Percentiles rank a stretch among this genome's conserved stretches.
These are phyloP conservation scores for Begonia fuchsioides DNA, from an alignment of 306 rosid genomes.

Conservation along the genomic window DNA sequence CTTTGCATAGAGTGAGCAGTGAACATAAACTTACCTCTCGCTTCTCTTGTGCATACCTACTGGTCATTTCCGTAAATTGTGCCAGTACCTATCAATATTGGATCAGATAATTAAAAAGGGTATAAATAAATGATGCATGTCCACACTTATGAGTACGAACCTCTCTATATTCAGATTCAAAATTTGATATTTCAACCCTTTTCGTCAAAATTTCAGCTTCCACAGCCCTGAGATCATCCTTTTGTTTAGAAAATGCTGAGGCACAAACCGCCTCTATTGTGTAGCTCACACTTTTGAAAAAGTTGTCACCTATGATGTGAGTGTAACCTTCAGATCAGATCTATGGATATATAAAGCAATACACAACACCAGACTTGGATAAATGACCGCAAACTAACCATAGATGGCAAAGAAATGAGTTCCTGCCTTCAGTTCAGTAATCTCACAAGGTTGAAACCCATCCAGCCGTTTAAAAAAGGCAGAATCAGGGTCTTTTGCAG, in stretches of 20 bases:
- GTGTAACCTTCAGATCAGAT: constrained; percentile 5
- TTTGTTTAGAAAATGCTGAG: constrained; percentile 56
- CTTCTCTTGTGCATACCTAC: constrained; percentile 89
- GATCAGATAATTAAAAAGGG: constrained; percentile 8
- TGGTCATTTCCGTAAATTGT: constrained; percentile 92
- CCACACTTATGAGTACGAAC: constrained; percentile 13
- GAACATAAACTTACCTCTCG: constrained; percentile 50
- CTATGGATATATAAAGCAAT: constrained; percentile 7
- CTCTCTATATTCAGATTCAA: constrained; percentile 95
- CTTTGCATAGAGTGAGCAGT: too few relatives aligned
- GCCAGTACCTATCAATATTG: constrained; percentile 56
- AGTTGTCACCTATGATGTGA: constrained; percentile 81
- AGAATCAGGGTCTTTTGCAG: constrained; percentile 92
- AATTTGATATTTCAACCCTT: constrained; percentile 84
- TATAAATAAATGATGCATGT: too few relatives aligned
- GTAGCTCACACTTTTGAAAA: constrained; percentile 90
- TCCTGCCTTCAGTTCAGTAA: constrained; percentile 87
- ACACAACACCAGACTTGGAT: constrained; percentile 2
- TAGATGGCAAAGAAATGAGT: constrained; percentile 88
- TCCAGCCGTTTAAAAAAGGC: constrained; percentile 88
- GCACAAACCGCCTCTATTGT: constrained; percentile 80
- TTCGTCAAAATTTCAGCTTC: constrained; percentile 80
- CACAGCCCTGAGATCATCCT: constrained; percentile 52
- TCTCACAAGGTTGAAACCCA: constrained; percentile 93
- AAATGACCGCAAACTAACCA: constrained; percentile 36